These are phyloP conservation scores for Pleoardoris graminearum DNA, from an alignment of 2,329 filamentous ascomycete genomes.

Conservation along the genomic window DNA sequence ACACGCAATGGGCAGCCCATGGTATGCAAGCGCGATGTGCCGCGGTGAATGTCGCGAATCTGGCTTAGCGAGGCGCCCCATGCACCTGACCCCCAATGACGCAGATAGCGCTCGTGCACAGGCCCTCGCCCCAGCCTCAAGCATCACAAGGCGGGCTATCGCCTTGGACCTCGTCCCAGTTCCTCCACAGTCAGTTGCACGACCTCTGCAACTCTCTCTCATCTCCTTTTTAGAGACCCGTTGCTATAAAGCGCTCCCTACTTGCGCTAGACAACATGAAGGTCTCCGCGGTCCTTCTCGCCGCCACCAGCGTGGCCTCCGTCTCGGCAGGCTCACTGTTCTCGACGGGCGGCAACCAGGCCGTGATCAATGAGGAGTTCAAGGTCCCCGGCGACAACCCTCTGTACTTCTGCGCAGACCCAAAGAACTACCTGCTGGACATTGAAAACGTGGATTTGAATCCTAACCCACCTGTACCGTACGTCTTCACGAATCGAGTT, in stretches of 20 bases:
- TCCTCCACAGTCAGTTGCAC: conserved; percentile 5
- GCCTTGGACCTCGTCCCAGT: conserved; percentile 1
- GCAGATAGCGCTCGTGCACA: conserved; percentile 7
- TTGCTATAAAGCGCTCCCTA: background rate
- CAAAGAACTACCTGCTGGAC: conserved; percentile 68
- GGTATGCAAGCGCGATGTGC: no score
- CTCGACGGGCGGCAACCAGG: conserved; percentile 47
- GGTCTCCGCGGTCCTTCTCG: conserved; percentile 44
- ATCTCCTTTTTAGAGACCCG: no score
- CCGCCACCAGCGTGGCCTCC: conserved; percentile 50
- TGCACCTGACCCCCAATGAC: conserved; percentile 13
- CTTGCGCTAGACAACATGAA: conserved; percentile 32
- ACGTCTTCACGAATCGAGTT: conserved; percentile 47
- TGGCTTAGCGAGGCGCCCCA: no score
- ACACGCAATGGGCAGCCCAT: no score
- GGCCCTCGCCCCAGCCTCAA: conserved; percentile 11
- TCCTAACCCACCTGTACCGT: conserved; percentile 89
- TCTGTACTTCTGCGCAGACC: conserved; percentile 75
- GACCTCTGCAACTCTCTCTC: background rate
- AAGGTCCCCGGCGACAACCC: conserved; percentile 85
- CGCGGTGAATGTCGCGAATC: no score
- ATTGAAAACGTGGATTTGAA: conserved; percentile 79
- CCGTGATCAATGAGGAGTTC: conserved; percentile 56
- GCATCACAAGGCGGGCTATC: conserved; percentile 16
- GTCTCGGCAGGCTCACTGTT: conserved; percentile 50